Evolutionary conservation across 176 grass and related monocot genomes (phyloP), one percentile per base, ranked within the genome.

Genomic region (Phragmites australis): DNA sequence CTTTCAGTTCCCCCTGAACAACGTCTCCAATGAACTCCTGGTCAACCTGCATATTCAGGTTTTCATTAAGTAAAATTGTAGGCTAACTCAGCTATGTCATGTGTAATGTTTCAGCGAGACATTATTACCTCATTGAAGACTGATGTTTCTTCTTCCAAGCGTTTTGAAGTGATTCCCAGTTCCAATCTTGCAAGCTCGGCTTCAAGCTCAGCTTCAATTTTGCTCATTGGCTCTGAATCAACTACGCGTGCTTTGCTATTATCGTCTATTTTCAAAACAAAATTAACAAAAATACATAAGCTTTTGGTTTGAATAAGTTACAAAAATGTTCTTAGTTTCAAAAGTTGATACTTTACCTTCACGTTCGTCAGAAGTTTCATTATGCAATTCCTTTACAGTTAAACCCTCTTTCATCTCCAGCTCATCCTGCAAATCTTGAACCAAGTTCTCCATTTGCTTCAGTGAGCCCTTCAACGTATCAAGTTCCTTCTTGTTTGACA

Each of bases 401-500:
- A 98, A 65, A 42, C 81, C 88, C 37, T 98, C 92, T 74, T 93
- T 98, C 92, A 98, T 89, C 59, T 98, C 92, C 27, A 98, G 66
- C 74, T 98, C 95, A 68, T 98, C 95, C 57, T 98, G 92, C 68
- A 98, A 89, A 98, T 94, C 95, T 77, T 91, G 92, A 87, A 94
- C 90, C 88, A 98, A 86, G 59, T 93, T 91, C 69, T 98, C 90
- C 70, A 85, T 89, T 76, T 34, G 76, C 56, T 88, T 93, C 74
- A 98, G 66, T 31, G 83, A 89, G 61, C 81, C 70, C 37, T 87
- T 98, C 79, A 94, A 60, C 7, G 63, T 84, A 62, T 94, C 86
- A 75, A 91, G 66, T 80, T 94, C 90, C 44, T 89, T 91, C 88
- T 86, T 98, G 67, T 89, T 89, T 68, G 86, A 91, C 77, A 94